A percentile compares a stretch with the other conserved stretches of the same genome.
phyloP scores from a whole-genome alignment of 768 basidiomycete genomes.

The Trametes maxima region DNA sequence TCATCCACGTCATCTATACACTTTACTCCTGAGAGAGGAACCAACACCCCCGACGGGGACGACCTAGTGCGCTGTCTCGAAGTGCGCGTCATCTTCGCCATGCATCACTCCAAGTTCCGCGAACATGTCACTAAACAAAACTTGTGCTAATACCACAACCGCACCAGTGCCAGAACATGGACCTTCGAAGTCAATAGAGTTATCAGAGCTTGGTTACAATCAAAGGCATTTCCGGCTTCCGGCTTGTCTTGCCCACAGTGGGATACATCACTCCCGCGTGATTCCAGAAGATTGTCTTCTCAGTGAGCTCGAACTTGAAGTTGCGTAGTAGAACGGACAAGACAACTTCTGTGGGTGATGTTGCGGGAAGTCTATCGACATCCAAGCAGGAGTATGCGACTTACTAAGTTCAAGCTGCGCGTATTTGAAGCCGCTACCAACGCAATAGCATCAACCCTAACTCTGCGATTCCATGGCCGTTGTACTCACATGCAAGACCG shows the following conservation, averaged over 20 bases:
- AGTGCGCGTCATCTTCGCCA: neutral
- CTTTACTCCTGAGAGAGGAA: neutral
- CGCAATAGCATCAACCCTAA: neutral
- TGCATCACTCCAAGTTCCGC: neutral
- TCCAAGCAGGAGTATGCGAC: neutral
- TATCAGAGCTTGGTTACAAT: too few relatives aligned
- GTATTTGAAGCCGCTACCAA: slow-evolving; percentile 44
- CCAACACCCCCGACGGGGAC: neutral
- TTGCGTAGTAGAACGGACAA: slow-evolving; percentile 3
- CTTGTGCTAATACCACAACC: too few relatives aligned
- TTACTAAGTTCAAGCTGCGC: slow-evolving; percentile 31
- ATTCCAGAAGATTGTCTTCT: slow-evolving; percentile 31
- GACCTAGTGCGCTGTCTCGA: neutral
- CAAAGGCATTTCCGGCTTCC: too few relatives aligned
- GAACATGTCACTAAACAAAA: too few relatives aligned
- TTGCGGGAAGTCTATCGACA: neutral
- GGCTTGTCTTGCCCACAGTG: slow-evolving; percentile 4
- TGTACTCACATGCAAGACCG: slow-evolving; percentile 37
- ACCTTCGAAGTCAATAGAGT: too few relatives aligned
- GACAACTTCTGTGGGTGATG: slow-evolving; percentile 3
- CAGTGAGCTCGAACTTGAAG: slow-evolving; percentile 29
- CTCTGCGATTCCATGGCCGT: too few relatives aligned
- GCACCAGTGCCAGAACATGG: too few relatives aligned
- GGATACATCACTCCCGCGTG: slow-evolving; percentile 27
- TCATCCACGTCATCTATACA: neutral